Percentiles rank a stretch among this genome's conserved stretches.
These are phyloP conservation scores for Rhodosporidiobolus odoratus DNA, from an alignment of 768 basidiomycete species.

Conservation along the genomic window DNA sequence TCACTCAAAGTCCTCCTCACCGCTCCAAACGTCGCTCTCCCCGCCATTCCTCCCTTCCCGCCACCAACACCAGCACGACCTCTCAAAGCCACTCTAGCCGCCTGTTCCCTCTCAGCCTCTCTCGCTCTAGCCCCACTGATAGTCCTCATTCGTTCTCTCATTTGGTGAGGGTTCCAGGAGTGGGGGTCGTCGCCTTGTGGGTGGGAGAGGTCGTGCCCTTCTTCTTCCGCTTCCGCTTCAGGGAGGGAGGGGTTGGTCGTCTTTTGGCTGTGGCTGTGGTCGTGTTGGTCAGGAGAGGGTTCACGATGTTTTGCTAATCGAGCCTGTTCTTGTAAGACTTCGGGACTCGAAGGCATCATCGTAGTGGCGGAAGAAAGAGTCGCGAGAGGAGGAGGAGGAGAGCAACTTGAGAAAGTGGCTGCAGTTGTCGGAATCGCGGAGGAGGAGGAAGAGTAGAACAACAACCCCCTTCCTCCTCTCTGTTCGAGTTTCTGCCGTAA, in stretches of 20 bases:
- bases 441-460: neutral
- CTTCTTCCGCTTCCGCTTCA: neutral
- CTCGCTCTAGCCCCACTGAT: constrained; percentile 13
- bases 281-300: neutral
- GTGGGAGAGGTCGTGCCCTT: too few species aligned
- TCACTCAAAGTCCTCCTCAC: constrained; percentile 13
- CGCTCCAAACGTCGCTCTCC: neutral
- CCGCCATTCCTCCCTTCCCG: neutral
- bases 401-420: constrained; percentile 9
- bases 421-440: neutral
- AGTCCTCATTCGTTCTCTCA: constrained; percentile 31
- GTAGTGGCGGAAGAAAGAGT: neutral
- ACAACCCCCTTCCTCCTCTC: constrained; percentile 2
- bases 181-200: constrained; percentile 13
- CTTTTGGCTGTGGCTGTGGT: neutral
- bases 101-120: constrained; percentile 7
- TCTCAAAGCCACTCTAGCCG: neutral
- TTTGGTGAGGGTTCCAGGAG: constrained; percentile 11
- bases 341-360: too few species aligned
- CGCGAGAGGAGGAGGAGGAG: neutral
- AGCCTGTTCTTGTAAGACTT: neutral
- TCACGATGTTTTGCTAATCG: constrained; percentile 23
- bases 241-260: neutral
- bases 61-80: too few species aligned
- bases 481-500: constrained; percentile 15